Evolutionary conservation across 2,329 filamentous ascomycete genomes (phyloP).

Genomic region (Monosporascus sp.): DNA sequence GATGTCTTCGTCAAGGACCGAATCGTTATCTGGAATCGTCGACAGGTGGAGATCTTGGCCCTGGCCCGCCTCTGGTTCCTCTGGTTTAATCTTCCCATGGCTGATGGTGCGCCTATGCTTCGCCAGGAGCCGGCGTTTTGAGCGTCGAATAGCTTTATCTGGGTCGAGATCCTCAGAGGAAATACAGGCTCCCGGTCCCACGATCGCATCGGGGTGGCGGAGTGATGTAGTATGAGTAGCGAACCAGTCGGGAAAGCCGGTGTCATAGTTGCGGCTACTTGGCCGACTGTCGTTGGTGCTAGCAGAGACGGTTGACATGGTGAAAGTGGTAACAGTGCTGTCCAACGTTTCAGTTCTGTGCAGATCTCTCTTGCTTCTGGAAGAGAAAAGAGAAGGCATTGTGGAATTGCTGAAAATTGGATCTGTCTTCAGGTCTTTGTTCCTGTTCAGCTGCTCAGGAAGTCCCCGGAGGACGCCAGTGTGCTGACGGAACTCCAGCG

Average conservation of each 20-base stretch:
- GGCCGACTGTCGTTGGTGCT: constrained; percentile 21
- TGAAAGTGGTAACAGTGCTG: constrained; percentile 6
- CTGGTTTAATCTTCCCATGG: constrained; percentile 39
- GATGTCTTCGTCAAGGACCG: background rate
- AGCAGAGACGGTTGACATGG: constrained; percentile 22
- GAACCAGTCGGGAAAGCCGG: constrained; percentile 30
- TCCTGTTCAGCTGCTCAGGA: background rate
- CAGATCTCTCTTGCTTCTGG: constrained; percentile 1
- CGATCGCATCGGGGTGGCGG: constrained; percentile 57
- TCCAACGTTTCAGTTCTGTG: constrained; percentile 3
- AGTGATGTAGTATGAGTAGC: constrained; percentile 52
- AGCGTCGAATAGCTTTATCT: constrained; percentile 35
- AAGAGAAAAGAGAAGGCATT: background rate
- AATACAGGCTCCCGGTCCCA: constrained; percentile 52
- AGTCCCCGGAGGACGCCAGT: background rate
- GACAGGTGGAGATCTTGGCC: constrained; percentile 17
- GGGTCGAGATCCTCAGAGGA: constrained; percentile 48
- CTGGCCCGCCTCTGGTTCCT: constrained; percentile 30
- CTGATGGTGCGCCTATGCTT: constrained; percentile 44
- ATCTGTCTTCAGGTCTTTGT: too few species aligned
- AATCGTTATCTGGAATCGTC: background rate
- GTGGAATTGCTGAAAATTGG: background rate
- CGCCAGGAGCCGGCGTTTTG: constrained; percentile 41
- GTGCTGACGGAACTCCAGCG: too few species aligned
- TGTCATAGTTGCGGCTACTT: constrained; percentile 25